These are phyloP conservation scores for Rhypophila decipiens DNA, from an alignment of 495 filamentous ascomycete species.

Conservation along the genomic window DNA sequence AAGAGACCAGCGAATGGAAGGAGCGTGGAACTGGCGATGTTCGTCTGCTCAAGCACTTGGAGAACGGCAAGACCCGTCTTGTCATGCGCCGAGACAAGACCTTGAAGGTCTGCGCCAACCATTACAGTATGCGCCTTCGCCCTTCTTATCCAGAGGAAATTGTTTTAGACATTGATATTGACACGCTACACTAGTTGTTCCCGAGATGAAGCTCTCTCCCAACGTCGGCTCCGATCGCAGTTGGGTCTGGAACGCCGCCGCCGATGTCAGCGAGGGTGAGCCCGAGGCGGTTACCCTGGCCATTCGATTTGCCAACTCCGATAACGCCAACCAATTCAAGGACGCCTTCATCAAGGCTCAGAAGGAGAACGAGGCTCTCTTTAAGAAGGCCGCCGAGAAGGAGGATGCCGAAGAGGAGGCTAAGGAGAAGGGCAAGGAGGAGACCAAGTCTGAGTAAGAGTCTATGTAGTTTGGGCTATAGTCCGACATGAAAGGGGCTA, in stretches of 20 bases:
- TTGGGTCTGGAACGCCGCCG: constrained; percentile 99
- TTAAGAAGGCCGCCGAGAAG: constrained; percentile 48
- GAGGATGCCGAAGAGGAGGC: constrained; percentile 3
- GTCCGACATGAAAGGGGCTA: no score
- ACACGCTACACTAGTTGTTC: constrained; percentile 80
- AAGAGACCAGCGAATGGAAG: constrained; percentile 92
- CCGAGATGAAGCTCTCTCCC: constrained; percentile 96
- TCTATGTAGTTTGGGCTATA: neutral
- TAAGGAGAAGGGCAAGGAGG: constrained; percentile 18
- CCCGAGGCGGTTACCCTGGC: constrained; percentile 93
- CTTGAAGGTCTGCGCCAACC: constrained; percentile 99
- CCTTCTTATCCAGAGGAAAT: neutral
- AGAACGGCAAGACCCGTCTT: constrained; percentile 93
- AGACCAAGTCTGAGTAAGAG: constrained; percentile 16
- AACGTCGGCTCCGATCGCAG: constrained; percentile 96
- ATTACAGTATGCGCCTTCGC: constrained; percentile 72
- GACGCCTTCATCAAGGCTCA: constrained; percentile 97
- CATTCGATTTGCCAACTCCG: constrained; percentile 95
- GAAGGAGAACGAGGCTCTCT: constrained; percentile 88
- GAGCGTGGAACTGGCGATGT: constrained; percentile 98
- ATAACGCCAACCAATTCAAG: constrained; percentile 98
- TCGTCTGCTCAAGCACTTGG: constrained; percentile 92
- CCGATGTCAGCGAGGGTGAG: constrained; percentile 97
- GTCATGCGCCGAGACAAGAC: constrained; percentile 99
- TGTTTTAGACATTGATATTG: neutral